Percentiles rank a stretch among this genome's conserved stretches.
Evolutionary conservation across 2,329 filamentous ascomycete genomes (phyloP).

Genomic region (Leptographium galeiforme): DNA sequence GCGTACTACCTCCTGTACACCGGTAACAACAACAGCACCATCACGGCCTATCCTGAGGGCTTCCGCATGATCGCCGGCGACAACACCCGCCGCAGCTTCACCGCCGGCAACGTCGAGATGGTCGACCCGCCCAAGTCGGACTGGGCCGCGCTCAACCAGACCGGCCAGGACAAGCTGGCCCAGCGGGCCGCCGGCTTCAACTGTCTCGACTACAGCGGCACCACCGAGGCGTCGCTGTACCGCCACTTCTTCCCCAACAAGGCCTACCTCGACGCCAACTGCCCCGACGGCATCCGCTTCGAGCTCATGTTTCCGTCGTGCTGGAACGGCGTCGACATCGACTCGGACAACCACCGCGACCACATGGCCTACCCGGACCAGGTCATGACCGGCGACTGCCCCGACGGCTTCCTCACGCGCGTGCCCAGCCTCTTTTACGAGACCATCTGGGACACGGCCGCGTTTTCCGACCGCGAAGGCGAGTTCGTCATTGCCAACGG

Average conservation of each 20-base stretch:
- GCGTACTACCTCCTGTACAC: constrained; percentile 74
- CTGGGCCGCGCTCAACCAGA: constrained; percentile 53
- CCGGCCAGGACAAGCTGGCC: constrained; percentile 51
- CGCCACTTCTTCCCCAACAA: constrained; percentile 76
- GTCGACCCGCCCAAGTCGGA: constrained; percentile 52
- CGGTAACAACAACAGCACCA: constrained; percentile 33
- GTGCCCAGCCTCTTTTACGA: constrained; percentile 71
- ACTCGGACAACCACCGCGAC: constrained; percentile 40
- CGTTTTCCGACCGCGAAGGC: constrained; percentile 48
- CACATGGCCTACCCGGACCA: constrained; percentile 69
- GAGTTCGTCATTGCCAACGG: constrained; percentile 67
- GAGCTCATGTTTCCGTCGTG: constrained; percentile 84
- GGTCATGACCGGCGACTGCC: constrained; percentile 66
- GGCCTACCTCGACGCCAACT: constrained; percentile 65
- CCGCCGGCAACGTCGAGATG: constrained; percentile 51
- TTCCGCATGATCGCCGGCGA: constrained; percentile 78
- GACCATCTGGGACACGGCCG: constrained; percentile 65
- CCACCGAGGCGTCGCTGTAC: constrained; percentile 59
- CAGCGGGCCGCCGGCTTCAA: constrained; percentile 90
- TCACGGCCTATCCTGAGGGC: constrained; percentile 60
- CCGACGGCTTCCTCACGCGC: constrained; percentile 51
- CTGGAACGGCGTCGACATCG: constrained; percentile 61
- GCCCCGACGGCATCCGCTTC: constrained; percentile 65
- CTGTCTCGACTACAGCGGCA: constrained; percentile 66
- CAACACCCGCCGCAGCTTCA: constrained; percentile 54